Evolutionary conservation across 495 filamentous ascomycete genomes (phyloP), one percentile per base, ranked within the genome.

Genomic region (Penicillium bialowiezense): DNA sequence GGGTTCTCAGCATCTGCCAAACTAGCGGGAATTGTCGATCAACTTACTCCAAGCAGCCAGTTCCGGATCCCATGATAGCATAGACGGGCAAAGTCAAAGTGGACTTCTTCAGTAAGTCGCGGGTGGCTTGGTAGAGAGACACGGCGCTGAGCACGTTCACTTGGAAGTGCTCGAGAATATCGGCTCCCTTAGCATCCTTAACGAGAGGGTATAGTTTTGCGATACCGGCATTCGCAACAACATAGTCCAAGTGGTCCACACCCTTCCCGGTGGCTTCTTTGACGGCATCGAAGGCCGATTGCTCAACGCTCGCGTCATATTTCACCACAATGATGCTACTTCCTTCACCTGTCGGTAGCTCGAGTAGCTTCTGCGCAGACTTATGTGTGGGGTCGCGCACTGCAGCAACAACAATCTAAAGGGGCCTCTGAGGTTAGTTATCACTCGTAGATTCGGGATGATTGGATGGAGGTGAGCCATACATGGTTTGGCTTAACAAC

Each of bases 161-260:
- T 3, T 68, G 55, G 43, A 76, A 44, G 41, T 72, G 57, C 31
- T 66, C 40, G 37, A 58, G 56, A 8, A 76, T 36, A n/a, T 63
- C 58, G 7, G 49, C 52, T 9, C 61, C 43, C 29, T 54, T 60
- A 31, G 59, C 61, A 8, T 64, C 44, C 14, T 54, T 50, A 17
- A 58, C 48, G 21, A 58, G 34, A 14, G 52, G 52, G 53, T 43
- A 64, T 19, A 32, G 19, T 13, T 63, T 38, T 32, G 55, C 48
- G 7, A 72, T 57, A 4, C 72, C 78, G 2, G 78, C 77, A 51
- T 80, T 81, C 47, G 78, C 75, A 31, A 83, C 60, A 8, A 80
- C 69, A 13, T 71, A 52, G 56, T 81, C 72, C 19, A 83, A 40
- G 9, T 54, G 21, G 14, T 28, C 42, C 55, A 80, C 61, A n/a